Base-by-base conservation (phyloP, 495 filamentous ascomycete genomes). In the Tuber borchii region DNA sequence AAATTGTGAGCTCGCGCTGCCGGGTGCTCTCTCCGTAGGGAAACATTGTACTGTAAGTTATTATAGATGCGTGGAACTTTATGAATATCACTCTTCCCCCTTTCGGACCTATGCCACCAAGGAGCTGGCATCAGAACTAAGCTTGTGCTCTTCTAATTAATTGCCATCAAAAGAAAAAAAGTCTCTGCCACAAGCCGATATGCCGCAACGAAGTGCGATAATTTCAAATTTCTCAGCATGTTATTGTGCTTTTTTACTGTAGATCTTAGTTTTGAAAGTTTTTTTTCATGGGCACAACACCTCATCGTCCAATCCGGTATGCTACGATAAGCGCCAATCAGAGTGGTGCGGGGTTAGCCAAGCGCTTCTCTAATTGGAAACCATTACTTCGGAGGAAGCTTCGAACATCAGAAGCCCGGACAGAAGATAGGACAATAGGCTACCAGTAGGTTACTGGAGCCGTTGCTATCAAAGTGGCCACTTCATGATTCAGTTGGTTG, bases 331-430 rank as follows among this genome's bases (percentile, higher is more conserved):
- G 51, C 26, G 14, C 70, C 73, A 73, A 78, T 72, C 44, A 44
- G 65, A 75, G 40, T 39, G 61, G 78, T 79, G 78, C 76, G 78
- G 78, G 78, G 78, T 76, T 72, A 75, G 56, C 56, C 56, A 65
- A 65, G 56, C 56, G 26, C 34, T 65, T 34, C 56, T 34, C 56
- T 65, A 16, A 65, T 65, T 65, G 56, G 56, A 65, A 65, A 34
- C 56, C 26, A 34, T 65, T 65, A 34, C n/a, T 61, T 61, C 22
- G 12, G 51, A 61, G 51, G 1, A 26, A 12, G 51, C 51, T 26
- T 12, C 22, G 26, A 9, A 65, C 14, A 31, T 65, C 56, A 65
- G 26, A 61, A 31, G 56, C 26, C 26, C 4, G 26, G 26, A 17
- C 3, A 34, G 26, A 34, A 65, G 26, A 26, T 34, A 26, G 56